A percentile compares a stretch with the other conserved stretches of the same genome.
These are phyloP conservation scores for Fusarium tjaetaba DNA, from an alignment of 2,329 filamentous ascomycete species.

Conservation along the genomic window DNA sequence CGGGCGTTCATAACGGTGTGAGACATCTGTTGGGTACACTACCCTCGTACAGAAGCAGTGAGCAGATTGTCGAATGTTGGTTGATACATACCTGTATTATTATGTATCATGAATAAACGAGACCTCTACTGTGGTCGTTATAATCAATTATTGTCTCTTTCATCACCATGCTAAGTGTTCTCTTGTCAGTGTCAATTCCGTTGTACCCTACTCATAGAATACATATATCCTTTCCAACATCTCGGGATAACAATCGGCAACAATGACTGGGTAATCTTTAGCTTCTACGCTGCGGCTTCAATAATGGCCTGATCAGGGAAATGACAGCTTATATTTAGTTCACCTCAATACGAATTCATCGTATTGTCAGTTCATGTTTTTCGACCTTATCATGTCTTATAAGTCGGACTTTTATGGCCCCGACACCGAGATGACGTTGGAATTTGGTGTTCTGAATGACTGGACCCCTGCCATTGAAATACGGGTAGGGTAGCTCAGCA, in stretches of 20 bases:
- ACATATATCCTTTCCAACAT: too few relatives aligned
- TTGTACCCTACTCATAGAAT: not conserved
- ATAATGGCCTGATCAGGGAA: too few relatives aligned
- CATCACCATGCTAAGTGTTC: not conserved
- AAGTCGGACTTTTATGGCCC: conserved; percentile 36
- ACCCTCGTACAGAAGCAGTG: conserved; percentile 44
- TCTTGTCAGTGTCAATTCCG: not conserved
- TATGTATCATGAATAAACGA: not conserved
- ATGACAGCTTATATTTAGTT: not conserved
- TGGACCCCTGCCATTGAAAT: conserved; percentile 30
- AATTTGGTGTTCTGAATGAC: conserved; percentile 12
- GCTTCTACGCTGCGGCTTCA: not conserved
- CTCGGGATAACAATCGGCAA: not conserved
- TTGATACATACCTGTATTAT: conserved; percentile 45
- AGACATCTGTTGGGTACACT: conserved; percentile 52
- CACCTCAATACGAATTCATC: conserved; percentile 9
- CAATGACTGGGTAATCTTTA: not conserved
- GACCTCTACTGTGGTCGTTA: not conserved
- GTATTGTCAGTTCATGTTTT: not conserved
- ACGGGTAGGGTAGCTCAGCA: conserved; percentile 12
- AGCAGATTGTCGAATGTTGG: conserved; percentile 41
- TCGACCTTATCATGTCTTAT: not conserved
- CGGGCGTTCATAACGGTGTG: conserved; percentile 43
- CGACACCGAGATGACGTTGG: conserved; percentile 43
- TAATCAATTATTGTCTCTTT: not conserved